Evolutionary conservation across 495 filamentous ascomycete genomes (phyloP), one percentile per base, ranked within the genome.

Genomic region (Ramalina peruviana): DNA sequence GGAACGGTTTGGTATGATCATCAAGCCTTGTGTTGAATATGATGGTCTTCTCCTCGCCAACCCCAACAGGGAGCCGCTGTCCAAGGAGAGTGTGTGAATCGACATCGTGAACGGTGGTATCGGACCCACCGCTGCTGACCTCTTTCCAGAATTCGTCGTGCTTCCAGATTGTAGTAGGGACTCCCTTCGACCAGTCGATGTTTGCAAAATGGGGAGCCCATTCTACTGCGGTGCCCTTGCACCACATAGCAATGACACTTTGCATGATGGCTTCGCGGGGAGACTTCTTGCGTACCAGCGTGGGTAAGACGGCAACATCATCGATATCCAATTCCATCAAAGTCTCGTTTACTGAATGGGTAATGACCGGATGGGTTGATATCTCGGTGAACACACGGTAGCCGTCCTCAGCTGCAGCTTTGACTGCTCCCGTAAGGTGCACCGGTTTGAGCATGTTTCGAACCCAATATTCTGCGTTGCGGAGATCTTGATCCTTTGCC

Each of bases 111-210:
- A 30, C 20, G 4, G 19, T 36, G 12, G 26, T 23, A 16, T 43
- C 37, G n/a, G 51, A 20, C 30, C 30, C 30, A 19, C 55, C 56
- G 30, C 54, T 58, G n/a, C 41, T 44, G 25, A 68, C 50, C 41
- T 77, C 69, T 38, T 73, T 68, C 74, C 74, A 79, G 54, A 72
- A 72, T 40, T 63, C 66, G 30, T 62, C 61, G 54, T 78, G 69
- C 43, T 70, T 67, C 78, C 78, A 81, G 7, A 67, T 46, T 9
- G 62, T 66, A 57, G 52, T 72, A 69, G 52, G 71, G 54, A 54
- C 70, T 65, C 40, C 72, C 53, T 47, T 70, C 61, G 44, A 64
- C 69, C 41, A 76, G 47, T 17, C 26, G 11, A 44, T 13, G 2
- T 13, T 7, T 33, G 30, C 30, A 11, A 33, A 33, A 1, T 33